Percentiles rank a stretch among this genome's conserved stretches.
These are phyloP conservation scores for Trichoderma sp. DNA, from an alignment of 2,329 filamentous ascomycete species.

Conservation along the genomic window DNA sequence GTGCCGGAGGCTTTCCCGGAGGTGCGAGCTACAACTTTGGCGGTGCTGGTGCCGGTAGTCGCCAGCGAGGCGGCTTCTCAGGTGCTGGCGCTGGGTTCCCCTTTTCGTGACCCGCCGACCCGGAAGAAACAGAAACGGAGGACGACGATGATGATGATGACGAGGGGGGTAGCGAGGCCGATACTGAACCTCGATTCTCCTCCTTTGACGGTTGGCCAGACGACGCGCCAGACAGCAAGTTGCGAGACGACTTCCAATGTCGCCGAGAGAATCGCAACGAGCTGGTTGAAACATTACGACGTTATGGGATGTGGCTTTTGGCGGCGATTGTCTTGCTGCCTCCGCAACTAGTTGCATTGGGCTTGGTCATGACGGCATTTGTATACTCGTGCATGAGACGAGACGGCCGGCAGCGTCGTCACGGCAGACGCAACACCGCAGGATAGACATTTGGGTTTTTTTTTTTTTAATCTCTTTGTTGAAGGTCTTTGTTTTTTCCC, in stretches of 20 bases:
- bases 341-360: conserved; percentile 38
- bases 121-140: conserved; percentile 34
- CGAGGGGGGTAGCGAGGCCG: conserved; percentile 28
- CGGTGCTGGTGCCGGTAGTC: conserved; percentile 31
- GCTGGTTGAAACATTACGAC: conserved; percentile 42
- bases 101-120: conserved; percentile 50
- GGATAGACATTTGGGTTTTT: conserved; percentile 27
- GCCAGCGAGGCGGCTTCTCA: conserved; percentile 37
- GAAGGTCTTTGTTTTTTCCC: conserved; percentile 10
- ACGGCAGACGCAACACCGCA: conserved; percentile 23
- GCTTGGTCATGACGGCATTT: conserved; percentile 35
- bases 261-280: conserved; percentile 36
- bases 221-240: conserved; percentile 25
- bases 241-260: conserved; percentile 31
- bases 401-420: conserved; percentile 25
- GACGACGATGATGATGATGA: conserved; percentile 31
- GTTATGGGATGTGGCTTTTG: conserved; percentile 40
- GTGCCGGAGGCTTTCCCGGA: conserved; percentile 47
- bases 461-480: conserved; percentile 18
- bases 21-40: conserved; percentile 56
- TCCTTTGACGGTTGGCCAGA: conserved; percentile 15
- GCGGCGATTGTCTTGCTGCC: conserved; percentile 49
- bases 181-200: neutral
- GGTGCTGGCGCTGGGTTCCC: conserved; percentile 35
- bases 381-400: conserved; percentile 41